Evolutionary conservation across 768 basidiomycete genomes (phyloP).

Genomic region (Auricularia heimuer): DNA sequence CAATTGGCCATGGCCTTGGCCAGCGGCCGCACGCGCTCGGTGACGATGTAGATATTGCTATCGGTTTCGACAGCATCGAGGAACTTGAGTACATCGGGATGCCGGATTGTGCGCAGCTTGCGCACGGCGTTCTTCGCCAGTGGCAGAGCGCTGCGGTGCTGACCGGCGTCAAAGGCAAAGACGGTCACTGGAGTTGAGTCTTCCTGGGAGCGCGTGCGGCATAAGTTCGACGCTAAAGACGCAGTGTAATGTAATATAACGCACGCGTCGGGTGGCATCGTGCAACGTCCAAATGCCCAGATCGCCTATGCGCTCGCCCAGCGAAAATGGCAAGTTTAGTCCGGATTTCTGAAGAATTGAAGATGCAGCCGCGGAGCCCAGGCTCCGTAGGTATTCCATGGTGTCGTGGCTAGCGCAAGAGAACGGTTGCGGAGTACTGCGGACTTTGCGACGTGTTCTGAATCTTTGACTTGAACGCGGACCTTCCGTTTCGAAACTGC

Average conservation of each 20-base stretch:
- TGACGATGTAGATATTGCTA: slow-evolving; percentile 80
- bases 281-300: slow-evolving; percentile 80
- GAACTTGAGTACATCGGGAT: slow-evolving; percentile 94
- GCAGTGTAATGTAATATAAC: slow-evolving; percentile 13
- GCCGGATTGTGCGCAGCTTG: slow-evolving; percentile 82
- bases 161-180: slow-evolving; percentile 79
- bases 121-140: slow-evolving; percentile 84
- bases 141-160: slow-evolving; percentile 49
- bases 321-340: slow-evolving; percentile 76
- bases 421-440: not conserved
- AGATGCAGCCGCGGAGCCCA: slow-evolving; percentile 81
- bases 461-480: no score
- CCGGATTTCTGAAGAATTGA: slow-evolving; percentile 91
- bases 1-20: slow-evolving; percentile 50
- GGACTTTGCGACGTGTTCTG: not conserved
- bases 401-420: not conserved
- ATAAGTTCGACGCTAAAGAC: slow-evolving; percentile 3
- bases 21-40: slow-evolving; percentile 82
- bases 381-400: slow-evolving; percentile 77
- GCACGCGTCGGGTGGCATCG: slow-evolving; percentile 81
- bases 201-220: slow-evolving; percentile 45
- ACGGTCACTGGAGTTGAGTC: slow-evolving; percentile 78
- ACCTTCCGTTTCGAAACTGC: no score
- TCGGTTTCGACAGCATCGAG: slow-evolving; percentile 92
- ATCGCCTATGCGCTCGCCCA: slow-evolving; percentile 62